Evolutionary conservation across 768 basidiomycete genomes (phyloP).

Genomic region (Pleurotus cornucopiae): DNA sequence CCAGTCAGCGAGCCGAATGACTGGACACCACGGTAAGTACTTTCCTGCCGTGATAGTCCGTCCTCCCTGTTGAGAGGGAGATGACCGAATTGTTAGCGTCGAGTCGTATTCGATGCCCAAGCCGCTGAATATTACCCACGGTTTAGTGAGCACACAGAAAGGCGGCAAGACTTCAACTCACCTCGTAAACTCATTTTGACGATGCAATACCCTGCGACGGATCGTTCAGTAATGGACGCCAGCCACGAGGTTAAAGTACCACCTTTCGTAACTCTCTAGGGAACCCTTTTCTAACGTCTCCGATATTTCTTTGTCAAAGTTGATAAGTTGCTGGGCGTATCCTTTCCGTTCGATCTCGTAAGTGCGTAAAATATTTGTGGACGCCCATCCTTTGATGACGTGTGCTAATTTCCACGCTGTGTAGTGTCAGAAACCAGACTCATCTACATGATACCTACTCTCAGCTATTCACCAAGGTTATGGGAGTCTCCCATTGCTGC

Average conservation of each 20-base stretch:
- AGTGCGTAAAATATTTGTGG: constrained; percentile 18
- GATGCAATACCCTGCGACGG: background rate
- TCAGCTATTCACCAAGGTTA: no score
- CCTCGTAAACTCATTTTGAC: constrained; percentile 13
- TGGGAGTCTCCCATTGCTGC: no score
- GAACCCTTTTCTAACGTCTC: constrained; percentile 2
- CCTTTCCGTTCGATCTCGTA: constrained; percentile 23
- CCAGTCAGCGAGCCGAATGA: constrained; percentile 13
- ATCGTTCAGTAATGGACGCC: background rate
- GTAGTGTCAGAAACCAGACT: background rate
- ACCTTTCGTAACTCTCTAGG: constrained; percentile 1
- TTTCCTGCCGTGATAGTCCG: background rate
- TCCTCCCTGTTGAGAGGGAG: background rate
- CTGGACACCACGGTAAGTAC: constrained; percentile 5
- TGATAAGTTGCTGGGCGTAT: constrained; percentile 16
- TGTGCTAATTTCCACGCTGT: constrained; percentile 18
- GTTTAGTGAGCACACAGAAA: background rate
- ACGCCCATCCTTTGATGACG: constrained; percentile 21
- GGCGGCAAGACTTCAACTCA: background rate
- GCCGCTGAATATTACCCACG: constrained; percentile 4
- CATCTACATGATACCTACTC: no score
- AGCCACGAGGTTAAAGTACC: background rate
- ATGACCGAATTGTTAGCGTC: background rate
- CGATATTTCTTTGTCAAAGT: constrained; percentile 18
- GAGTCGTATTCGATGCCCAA: constrained; percentile 12